Evolutionary conservation across 1,284 basidiomycete species (phyloP).

Genomic region (Heterobasidion annosum): DNA sequence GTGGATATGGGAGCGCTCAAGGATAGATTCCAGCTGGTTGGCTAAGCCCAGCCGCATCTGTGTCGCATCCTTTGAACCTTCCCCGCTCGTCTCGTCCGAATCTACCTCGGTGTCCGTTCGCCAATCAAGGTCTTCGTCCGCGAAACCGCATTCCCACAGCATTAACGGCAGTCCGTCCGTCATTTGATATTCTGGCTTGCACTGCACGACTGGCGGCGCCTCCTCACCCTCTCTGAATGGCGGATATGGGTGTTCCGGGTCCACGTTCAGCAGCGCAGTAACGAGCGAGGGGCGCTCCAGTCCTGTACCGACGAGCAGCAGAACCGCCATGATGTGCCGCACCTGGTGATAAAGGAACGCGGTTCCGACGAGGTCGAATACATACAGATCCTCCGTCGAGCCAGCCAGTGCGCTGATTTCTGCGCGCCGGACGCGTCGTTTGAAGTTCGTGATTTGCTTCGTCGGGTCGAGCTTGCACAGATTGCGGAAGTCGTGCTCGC

Average conservation of each 20-base stretch:
- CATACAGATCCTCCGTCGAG: constrained; percentile 29
- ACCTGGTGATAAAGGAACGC: constrained; percentile 98
- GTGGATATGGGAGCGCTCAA: constrained; percentile 49
- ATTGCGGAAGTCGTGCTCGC: constrained; percentile 95
- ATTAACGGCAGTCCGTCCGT: constrained; percentile 86
- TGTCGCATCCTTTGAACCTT: constrained; percentile 16
- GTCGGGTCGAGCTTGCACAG: constrained; percentile 91
- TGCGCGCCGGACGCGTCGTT: constrained; percentile 56
- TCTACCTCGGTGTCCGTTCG: constrained; percentile 41
- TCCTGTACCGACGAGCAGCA: constrained; percentile 83
- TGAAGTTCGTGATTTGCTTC: constrained; percentile 86
- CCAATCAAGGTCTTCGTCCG: constrained; percentile 66
- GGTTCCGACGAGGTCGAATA: constrained; percentile 82
- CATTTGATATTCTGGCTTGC: constrained; percentile 91
- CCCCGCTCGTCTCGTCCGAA: constrained; percentile 19
- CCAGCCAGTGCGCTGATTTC: constrained; percentile 39
- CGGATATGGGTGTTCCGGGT: constrained; percentile 20
- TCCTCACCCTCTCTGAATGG: constrained; percentile 15
- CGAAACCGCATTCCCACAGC: constrained; percentile 88
- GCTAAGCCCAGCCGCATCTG: constrained; percentile 30
- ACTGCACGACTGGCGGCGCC: constrained; percentile 34
- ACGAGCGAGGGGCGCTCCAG: constrained; percentile 74
- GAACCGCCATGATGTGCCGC: constrained; percentile 88
- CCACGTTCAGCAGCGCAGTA: constrained; percentile 69
- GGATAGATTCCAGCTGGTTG: constrained; percentile 50